Conservation (phyloP, 768 basidiomycete genomes). For the Hericium erinaceus region DNA sequence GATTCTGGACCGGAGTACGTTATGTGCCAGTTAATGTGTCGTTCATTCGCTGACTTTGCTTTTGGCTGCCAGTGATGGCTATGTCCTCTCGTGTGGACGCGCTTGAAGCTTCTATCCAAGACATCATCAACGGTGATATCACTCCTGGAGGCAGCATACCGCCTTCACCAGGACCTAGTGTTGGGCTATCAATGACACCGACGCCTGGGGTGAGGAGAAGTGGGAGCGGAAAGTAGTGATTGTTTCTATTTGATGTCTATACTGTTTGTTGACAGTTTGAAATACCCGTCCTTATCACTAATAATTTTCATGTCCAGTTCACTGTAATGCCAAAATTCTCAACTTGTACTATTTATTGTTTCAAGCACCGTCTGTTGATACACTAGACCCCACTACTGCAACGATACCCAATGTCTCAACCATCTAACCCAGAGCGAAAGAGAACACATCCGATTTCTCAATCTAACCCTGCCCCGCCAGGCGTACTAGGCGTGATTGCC, state of each 20-base stretch:
- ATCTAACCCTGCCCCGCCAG: neutral
- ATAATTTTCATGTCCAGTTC: too few relatives aligned
- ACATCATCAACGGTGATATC: constrained; percentile 73
- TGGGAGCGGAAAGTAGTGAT: neutral
- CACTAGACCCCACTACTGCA: too few relatives aligned
- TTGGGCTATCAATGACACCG: neutral
- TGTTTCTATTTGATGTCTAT: too few relatives aligned
- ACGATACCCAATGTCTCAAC: too few relatives aligned
- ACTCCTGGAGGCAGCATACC: constrained; percentile 36
- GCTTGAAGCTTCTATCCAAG: constrained; percentile 83
- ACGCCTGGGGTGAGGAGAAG: neutral
- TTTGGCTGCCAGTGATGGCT: constrained; percentile 60
- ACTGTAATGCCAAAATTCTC: too few relatives aligned
- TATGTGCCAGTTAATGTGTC: neutral
- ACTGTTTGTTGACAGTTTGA: too few relatives aligned
- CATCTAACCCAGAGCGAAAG: too few relatives aligned
- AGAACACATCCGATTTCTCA: neutral
- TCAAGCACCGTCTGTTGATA: too few relatives aligned
- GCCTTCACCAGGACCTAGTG: constrained; percentile 37
- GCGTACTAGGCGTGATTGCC: constrained; percentile 27
- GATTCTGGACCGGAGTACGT: constrained; percentile 76
- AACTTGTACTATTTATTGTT: too few relatives aligned
- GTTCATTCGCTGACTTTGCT: neutral
- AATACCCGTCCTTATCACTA: too few relatives aligned
- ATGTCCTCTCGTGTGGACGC: constrained; percentile 91